A percentile compares a stretch with the other conserved stretches of the same genome.
Conservation (phyloP, 1,139 yeast genomes). For the Nakaseomyces delphensis region DNA sequence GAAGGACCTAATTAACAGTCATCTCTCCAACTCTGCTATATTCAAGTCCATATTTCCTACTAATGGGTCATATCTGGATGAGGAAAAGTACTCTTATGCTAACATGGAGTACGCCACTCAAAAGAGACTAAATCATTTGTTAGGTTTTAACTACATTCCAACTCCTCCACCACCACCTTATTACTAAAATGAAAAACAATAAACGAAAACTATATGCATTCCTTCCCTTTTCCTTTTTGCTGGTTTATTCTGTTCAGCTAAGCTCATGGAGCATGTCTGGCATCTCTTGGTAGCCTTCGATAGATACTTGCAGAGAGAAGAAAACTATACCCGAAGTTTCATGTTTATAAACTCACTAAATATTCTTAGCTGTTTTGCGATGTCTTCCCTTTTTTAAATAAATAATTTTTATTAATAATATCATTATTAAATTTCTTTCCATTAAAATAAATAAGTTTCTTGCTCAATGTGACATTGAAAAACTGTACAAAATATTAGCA, state of each 20-base stretch:
- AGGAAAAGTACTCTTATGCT: background rate
- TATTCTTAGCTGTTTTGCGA: too few relatives aligned
- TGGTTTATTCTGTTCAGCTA: too few relatives aligned
- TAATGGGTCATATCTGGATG: background rate
- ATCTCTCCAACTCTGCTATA: background rate
- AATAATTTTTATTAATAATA: background rate
- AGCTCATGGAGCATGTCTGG: too few relatives aligned
- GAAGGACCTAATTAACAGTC: background rate
- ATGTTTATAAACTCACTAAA: too few relatives aligned
- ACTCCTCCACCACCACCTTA: slow-evolving; percentile 6
- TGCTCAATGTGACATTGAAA: background rate
- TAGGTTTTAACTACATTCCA: slow-evolving; percentile 1
- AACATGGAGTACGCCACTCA: background rate
- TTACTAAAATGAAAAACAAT: background rate
- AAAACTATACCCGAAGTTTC: too few relatives aligned
- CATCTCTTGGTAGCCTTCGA: too few relatives aligned
- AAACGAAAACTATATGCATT: background rate
- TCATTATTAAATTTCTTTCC: background rate
- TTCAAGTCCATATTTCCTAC: background rate
- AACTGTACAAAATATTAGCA: too few relatives aligned
- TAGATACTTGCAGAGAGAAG: too few relatives aligned
- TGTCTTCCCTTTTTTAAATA: background rate
- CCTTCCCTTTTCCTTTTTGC: background rate
- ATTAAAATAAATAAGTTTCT: background rate
- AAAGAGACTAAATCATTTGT: background rate